These are phyloP conservation scores for Spathaspora passalidarum DNA, from an alignment of 805 yeast species.

Conservation along the genomic window DNA sequence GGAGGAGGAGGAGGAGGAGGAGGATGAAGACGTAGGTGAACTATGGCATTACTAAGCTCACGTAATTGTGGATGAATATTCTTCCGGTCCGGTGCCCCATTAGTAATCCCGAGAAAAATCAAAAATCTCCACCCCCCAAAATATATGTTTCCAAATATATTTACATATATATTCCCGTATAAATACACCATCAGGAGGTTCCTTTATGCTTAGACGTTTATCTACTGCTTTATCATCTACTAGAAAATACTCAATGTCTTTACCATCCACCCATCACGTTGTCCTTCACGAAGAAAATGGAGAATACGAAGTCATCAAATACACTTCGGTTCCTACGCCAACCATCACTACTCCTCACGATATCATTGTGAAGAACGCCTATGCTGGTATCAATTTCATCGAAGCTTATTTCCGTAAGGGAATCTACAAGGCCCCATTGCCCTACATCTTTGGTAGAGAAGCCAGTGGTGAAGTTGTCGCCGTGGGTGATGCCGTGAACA, in stretches of 20 bases:
- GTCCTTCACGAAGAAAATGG: slow-evolving; percentile 57
- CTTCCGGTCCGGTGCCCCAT: background rate
- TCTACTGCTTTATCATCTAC: background rate
- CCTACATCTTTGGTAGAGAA: slow-evolving; percentile 69
- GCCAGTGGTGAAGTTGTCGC: slow-evolving; percentile 70
- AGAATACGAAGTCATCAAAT: slow-evolving; percentile 54
- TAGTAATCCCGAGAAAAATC: no score
- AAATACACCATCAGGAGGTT: background rate
- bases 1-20: no score
- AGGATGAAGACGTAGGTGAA: background rate
- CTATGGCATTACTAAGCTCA: background rate
- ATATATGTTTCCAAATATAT: no score
- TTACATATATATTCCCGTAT: background rate
- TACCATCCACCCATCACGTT: slow-evolving; percentile 56
- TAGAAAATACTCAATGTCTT: slow-evolving; percentile 4
- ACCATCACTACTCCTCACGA: slow-evolving; percentile 47
- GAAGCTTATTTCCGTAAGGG: slow-evolving; percentile 84
- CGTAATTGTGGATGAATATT: background rate
- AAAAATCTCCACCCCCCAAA: no score
- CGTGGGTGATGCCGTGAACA: slow-evolving; percentile 55
- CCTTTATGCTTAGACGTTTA: background rate
- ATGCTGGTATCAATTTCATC: slow-evolving; percentile 78
- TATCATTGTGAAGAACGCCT: slow-evolving; percentile 67
- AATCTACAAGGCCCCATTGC: slow-evolving; percentile 58
- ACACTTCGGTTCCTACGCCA: slow-evolving; percentile 57